These are phyloP conservation scores for Fallopia convolvulus DNA, from an alignment of 148 eudicot genomes.

Conservation along the genomic window DNA sequence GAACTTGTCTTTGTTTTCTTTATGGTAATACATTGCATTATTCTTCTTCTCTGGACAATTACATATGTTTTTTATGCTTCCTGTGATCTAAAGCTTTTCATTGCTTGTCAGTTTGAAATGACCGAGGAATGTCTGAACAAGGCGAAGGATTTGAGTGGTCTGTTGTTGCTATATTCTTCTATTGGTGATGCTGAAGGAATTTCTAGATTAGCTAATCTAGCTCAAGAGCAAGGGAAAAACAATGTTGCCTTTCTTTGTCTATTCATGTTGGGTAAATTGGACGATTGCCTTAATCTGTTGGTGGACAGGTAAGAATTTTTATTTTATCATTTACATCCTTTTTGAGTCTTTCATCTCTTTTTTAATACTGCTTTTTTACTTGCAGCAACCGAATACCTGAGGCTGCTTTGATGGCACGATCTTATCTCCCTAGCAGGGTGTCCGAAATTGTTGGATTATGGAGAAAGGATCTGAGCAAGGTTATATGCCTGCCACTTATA, in stretches of 20 bases:
- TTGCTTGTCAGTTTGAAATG: conserved; percentile 74
- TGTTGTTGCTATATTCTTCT: conserved; percentile 92
- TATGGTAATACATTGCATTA: not conserved
- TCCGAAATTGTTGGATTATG: conserved; percentile 84
- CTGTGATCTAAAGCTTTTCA: conserved; percentile 3
- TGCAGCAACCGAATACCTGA: conserved; percentile 98
- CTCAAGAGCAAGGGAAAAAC: conserved; percentile 88
- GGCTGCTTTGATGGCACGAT: conserved; percentile 97
- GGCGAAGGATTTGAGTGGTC: conserved; percentile 94
- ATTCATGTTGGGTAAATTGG: conserved; percentile 90
- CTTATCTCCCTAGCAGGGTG: conserved; percentile 96
- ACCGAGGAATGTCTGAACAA: conserved; percentile 86
- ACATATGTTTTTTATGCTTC: not conserved
- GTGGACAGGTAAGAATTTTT: conserved; percentile 53
- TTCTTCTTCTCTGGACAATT: not conserved
- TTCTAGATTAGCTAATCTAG: conserved; percentile 62
- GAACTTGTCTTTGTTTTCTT: not conserved
- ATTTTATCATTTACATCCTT: not conserved
- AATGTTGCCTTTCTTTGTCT: conserved; percentile 93
- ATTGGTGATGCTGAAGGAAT: conserved; percentile 96
- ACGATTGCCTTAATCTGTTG: conserved; percentile 89
- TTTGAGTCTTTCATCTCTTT: not conserved
- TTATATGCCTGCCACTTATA: conserved; percentile 6
- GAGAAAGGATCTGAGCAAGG: conserved; percentile 96
- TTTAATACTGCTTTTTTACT: conserved; percentile 19